Evolutionary conservation across 2,329 filamentous ascomycete species (phyloP).

Genomic region (Diaporthe vexans): DNA sequence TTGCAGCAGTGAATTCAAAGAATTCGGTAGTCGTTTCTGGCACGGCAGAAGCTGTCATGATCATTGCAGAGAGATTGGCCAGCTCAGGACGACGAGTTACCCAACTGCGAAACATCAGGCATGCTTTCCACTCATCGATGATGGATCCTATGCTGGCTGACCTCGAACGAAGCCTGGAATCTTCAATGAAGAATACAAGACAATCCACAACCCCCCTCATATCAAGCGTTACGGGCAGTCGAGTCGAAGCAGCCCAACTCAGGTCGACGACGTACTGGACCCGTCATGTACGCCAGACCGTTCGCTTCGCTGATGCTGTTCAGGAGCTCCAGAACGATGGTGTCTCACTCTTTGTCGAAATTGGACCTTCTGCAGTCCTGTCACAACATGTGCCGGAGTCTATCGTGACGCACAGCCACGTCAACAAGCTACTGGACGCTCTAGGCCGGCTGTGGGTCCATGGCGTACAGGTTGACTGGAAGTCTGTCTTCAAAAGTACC

Average conservation of each 20-base stretch:
- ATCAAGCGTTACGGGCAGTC: slow-evolving; percentile 21
- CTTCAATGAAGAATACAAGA: too few species aligned
- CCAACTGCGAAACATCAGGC: neutral
- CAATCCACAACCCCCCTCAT: neutral
- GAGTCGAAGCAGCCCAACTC: neutral
- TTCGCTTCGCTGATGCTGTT: slow-evolving; percentile 23
- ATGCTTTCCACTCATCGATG: slow-evolving; percentile 31
- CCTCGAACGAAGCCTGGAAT: neutral
- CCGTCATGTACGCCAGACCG: slow-evolving; percentile 17
- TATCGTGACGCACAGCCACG: neutral
- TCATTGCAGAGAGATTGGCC: neutral
- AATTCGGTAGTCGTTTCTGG: slow-evolving; percentile 27
- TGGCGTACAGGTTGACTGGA: slow-evolving; percentile 18
- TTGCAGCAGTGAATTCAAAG: slow-evolving; percentile 25
- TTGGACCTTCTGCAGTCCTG: slow-evolving; percentile 22
- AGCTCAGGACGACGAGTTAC: neutral
- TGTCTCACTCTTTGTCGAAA: neutral
- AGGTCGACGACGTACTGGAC: slow-evolving; percentile 1
- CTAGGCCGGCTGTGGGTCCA: slow-evolving; percentile 22
- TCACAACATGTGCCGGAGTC: slow-evolving; percentile 5
- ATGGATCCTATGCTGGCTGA: slow-evolving; percentile 13
- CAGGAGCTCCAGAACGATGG: neutral
- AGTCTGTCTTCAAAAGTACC: neutral
- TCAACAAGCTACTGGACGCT: slow-evolving; percentile 1
- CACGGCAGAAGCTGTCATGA: neutral